Evolutionary conservation across 345 rosid genomes (phyloP).

Genomic region (Garcia nutans): DNA sequence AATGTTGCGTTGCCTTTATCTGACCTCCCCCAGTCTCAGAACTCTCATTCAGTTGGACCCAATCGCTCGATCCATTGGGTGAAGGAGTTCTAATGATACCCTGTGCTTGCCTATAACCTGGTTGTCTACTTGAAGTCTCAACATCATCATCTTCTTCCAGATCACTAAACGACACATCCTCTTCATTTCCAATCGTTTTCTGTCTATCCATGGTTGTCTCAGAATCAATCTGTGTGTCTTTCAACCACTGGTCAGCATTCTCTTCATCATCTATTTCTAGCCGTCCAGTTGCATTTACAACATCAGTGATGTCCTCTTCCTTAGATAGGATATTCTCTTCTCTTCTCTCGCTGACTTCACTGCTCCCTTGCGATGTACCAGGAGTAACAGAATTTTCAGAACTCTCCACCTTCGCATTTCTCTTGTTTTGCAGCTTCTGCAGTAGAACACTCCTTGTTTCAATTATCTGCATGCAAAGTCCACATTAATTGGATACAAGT

Average conservation of each 20-base stretch:
- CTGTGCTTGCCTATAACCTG: slow-evolving; percentile 20
- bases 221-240: slow-evolving; percentile 33
- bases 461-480: slow-evolving; percentile 40
- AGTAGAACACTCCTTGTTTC: slow-evolving; percentile 56
- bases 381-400: slow-evolving; percentile 17
- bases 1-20: slow-evolving; percentile 39
- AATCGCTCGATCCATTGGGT: slow-evolving; percentile 53
- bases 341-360: slow-evolving; percentile 11
- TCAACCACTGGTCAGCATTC: slow-evolving; percentile 39
- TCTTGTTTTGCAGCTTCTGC: slow-evolving; percentile 47
- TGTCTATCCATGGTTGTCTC: slow-evolving; percentile 23
- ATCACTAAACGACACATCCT: slow-evolving; percentile 61
- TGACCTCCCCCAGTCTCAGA: slow-evolving; percentile 25
- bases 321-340: slow-evolving; percentile 16
- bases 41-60: slow-evolving; percentile 55
- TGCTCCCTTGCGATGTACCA: slow-evolving; percentile 24
- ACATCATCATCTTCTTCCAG: slow-evolving; percentile 50
- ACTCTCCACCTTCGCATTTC: slow-evolving; percentile 24
- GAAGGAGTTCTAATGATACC: slow-evolving; percentile 29
- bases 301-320: slow-evolving; percentile 23
- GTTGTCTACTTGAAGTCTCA: slow-evolving; percentile 32
- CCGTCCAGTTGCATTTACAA: slow-evolving; percentile 28
- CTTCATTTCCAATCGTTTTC: slow-evolving; percentile 38
- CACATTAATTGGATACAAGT: neutral
- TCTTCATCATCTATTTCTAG: slow-evolving; percentile 37